Percentiles rank a stretch among this genome's conserved stretches.
phyloP scores from a whole-genome alignment of 2,329 filamentous ascomycete genomes.

The Ophiostoma populinum region DNA sequence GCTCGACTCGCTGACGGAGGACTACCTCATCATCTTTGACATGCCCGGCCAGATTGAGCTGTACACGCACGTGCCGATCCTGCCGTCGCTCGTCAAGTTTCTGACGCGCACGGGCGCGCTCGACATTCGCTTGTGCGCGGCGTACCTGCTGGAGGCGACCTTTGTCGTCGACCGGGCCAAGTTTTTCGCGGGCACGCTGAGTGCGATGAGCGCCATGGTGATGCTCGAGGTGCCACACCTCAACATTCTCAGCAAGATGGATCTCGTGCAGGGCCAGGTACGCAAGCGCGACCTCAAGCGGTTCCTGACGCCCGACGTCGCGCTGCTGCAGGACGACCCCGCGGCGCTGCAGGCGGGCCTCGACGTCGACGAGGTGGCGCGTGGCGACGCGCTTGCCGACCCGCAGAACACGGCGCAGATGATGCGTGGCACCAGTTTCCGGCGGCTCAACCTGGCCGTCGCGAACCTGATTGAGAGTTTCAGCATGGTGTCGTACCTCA shows the following conservation, averaged over 20 bases:
- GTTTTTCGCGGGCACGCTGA: conserved; percentile 90
- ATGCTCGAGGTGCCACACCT: conserved; percentile 96
- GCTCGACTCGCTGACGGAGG: conserved; percentile 73
- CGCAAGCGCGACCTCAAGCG: conserved; percentile 75
- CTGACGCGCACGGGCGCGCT: conserved; percentile 63
- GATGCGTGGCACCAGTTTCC: conserved; percentile 69
- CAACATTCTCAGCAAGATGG: conserved; percentile 96
- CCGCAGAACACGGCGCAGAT: conserved; percentile 49
- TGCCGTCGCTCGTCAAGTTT: conserved; percentile 69
- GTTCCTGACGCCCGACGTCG: conserved; percentile 74
- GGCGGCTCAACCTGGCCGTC: conserved; percentile 70
- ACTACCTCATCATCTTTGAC: conserved; percentile 94
- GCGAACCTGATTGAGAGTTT: conserved; percentile 89
- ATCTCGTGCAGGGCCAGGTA: conserved; percentile 79
- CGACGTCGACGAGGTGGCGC: conserved; percentile 8
- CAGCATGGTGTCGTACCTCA: conserved; percentile 91
- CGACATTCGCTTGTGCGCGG: conserved; percentile 81
- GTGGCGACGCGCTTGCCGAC: conserved; percentile 22
- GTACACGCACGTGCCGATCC: conserved; percentile 88
- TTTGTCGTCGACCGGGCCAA: conserved; percentile 93
- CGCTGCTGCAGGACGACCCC: conserved; percentile 66
- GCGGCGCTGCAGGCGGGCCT: conserved; percentile 21
- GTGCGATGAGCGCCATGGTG: conserved; percentile 97
- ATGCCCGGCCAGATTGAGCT: conserved; percentile 98
- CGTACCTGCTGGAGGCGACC: conserved; percentile 87